Percentiles rank a stretch among this genome's conserved stretches.
These are phyloP conservation scores for Diversispora epigaea DNA, from an alignment of 192 early-diverging fungal genomes.

Conservation along the genomic window DNA sequence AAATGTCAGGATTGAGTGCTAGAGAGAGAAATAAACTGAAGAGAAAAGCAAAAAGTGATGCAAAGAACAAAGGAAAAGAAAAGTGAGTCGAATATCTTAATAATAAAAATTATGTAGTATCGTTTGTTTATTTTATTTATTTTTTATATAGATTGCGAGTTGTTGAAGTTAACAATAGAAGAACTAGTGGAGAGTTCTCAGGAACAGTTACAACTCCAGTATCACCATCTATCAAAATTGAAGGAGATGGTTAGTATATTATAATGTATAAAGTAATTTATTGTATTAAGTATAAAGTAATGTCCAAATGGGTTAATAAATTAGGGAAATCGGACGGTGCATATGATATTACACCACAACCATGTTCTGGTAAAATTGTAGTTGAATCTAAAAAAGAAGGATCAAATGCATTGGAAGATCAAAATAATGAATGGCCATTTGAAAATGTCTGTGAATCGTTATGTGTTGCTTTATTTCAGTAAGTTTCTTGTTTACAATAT, in stretches of 20 bases:
- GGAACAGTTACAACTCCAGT: constrained; percentile 21
- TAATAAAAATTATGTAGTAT: background rate
- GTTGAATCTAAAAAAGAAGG: constrained; percentile 63
- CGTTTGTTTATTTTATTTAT: background rate
- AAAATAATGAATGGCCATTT: constrained; percentile 54
- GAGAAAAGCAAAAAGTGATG: constrained; percentile 78
- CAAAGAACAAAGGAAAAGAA: constrained; percentile 71
- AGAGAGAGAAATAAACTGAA: constrained; percentile 88
- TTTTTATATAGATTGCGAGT: constrained; percentile 47
- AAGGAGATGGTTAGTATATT: constrained; percentile 19
- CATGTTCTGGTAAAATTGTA: constrained; percentile 61
- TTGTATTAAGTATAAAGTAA: no score
- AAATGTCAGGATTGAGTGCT: constrained; percentile 81
- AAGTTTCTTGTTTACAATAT: background rate
- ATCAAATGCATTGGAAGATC: constrained; percentile 38
- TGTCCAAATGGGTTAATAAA: no score
- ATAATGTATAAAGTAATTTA: background rate
- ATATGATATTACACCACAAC: constrained; percentile 60
- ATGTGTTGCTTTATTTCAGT: constrained; percentile 59
- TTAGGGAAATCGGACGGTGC: constrained; percentile 42
- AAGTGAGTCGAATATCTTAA: constrained; percentile 53
- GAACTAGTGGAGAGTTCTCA: constrained; percentile 34
- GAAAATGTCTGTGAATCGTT: constrained; percentile 58
- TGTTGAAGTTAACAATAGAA: constrained; percentile 38
- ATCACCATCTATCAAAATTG: constrained; percentile 28